These are phyloP conservation scores for Geranomyces variabilis DNA, from an alignment of 192 early-diverging fungal species.

Conservation along the genomic window DNA sequence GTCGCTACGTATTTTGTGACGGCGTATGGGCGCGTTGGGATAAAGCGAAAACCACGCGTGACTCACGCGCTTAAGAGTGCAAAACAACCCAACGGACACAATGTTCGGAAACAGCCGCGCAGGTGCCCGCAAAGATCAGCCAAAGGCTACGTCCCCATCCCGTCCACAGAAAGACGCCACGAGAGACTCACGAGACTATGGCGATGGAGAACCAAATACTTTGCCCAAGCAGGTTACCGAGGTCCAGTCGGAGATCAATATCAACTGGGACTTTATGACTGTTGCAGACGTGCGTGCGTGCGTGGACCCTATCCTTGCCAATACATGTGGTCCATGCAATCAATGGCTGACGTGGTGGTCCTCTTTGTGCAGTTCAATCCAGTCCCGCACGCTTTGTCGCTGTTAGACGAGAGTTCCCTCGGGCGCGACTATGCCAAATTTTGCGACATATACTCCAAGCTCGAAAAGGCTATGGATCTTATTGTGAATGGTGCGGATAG, in stretches of 20 bases:
- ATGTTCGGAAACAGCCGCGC: background rate
- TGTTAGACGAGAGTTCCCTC: slow-evolving; percentile 56
- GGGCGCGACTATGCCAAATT: slow-evolving; percentile 55
- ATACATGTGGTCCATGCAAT: background rate
- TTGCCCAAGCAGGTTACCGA: slow-evolving; percentile 47
- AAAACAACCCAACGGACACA: too few species aligned
- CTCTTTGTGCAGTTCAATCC: slow-evolving; percentile 55
- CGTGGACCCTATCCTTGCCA: background rate
- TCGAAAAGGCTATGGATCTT: slow-evolving; percentile 61
- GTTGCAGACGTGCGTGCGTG: slow-evolving; percentile 36
- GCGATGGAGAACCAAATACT: slow-evolving; percentile 35
- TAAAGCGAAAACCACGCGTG: too few species aligned
- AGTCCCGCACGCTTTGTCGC: slow-evolving; percentile 54
- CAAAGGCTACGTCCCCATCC: background rate
- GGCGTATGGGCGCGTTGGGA: too few species aligned
- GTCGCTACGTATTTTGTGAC: too few species aligned
- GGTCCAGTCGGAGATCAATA: slow-evolving; percentile 45
- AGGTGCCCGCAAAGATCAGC: background rate
- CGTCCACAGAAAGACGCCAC: background rate
- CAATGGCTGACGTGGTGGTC: background rate
- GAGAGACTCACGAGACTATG: slow-evolving; percentile 6
- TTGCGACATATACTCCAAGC: slow-evolving; percentile 41
- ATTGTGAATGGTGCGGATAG: slow-evolving; percentile 57
- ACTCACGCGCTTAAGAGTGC: too few species aligned
- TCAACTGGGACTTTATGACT: slow-evolving; percentile 62